Conservation (phyloP, 306 rosid species). For the Hippophae gyantsensis region DNA sequence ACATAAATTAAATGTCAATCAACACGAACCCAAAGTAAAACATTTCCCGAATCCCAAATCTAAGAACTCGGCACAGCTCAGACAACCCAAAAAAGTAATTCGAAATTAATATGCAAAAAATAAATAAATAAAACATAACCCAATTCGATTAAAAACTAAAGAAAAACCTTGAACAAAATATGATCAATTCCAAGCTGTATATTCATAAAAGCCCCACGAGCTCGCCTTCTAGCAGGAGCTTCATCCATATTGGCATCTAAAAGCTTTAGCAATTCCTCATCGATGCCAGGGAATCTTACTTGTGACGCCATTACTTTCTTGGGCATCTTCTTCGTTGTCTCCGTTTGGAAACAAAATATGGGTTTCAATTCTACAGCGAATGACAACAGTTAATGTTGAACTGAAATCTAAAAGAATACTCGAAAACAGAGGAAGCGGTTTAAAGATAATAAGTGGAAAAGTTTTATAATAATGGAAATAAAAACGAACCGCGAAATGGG, state of each 20-base stretch:
- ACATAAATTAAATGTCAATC: too few relatives aligned
- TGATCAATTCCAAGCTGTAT: conserved; percentile 79
- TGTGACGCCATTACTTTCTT: conserved; percentile 30
- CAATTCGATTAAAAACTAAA: neutral
- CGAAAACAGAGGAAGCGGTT: neutral
- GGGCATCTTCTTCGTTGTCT: conserved; percentile 10
- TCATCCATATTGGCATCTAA: conserved; percentile 56
- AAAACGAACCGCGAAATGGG: conserved; percentile 4
- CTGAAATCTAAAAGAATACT: neutral
- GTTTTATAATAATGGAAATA: too few relatives aligned
- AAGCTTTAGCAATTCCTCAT: conserved; percentile 47
- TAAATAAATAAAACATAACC: neutral
- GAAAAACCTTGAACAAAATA: conserved; percentile 61
- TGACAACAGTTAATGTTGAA: conserved; percentile 10
- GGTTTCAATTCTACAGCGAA: conserved; percentile 22
- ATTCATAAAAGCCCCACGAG: conserved; percentile 69
- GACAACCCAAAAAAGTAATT: conserved; percentile 7
- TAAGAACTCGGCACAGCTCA: neutral
- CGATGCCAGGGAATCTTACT: conserved; percentile 41
- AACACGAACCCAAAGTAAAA: neutral
- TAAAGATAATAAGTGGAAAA: neutral
- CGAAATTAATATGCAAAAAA: neutral
- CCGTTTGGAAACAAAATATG: conserved; percentile 18
- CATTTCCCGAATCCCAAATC: conserved; percentile 13
- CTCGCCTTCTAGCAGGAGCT: conserved; percentile 64